Base-by-base conservation (phyloP, 2,329 filamentous ascomycete genomes). In the Fusarium ambrosium region DNA sequence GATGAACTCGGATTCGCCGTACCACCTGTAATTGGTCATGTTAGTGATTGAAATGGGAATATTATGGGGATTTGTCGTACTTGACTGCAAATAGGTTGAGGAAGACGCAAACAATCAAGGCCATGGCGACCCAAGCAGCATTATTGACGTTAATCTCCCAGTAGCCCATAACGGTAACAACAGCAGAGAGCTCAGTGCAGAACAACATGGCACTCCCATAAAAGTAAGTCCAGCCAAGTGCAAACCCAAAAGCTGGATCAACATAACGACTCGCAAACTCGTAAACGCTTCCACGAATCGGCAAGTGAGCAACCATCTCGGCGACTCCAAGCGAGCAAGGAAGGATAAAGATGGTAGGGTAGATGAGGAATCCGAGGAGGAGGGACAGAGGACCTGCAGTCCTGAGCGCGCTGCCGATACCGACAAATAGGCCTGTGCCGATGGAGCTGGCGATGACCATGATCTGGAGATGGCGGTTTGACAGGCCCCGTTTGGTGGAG, bases 361-460 rank as follows among this genome's bases (percentile, higher is more conserved):
- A 58, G 32, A 58, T 58, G 20, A 58, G 53, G 13, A 36, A 58
- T 6, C 53, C 53, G 14, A 58, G 32, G 6, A 58, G 29, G 7
- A 58, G 29, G 10, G 53, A 58, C 2, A 58, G 53, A 3, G 53
- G 53, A 6, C 53, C 53, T 1, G 53, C 53, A 2, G 53, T 36
- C 7, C n/a, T 22, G 20, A 58, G 29, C 1, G 32, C 53, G 14
- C 53, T 36, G 20, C 53, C 53, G 20, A 58, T 58, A 8, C 53
- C 53, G 32, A 58, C 53, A 6, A 58, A 58, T 2, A 58, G 14
- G 8, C 53, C 53, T 13, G 81, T 84, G 10, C 84, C 84, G 62
- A 86, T 86, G 34, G 82, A 82, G 43, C 85, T 84, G 14, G 83
- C 85, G 14, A 86, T 85, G 13, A 83, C 84, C 83, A 86, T 86